These are phyloP conservation scores for Globisporangium okanoganense DNA, from an alignment of 352 stramenopile genomes.

Conservation along the genomic window DNA sequence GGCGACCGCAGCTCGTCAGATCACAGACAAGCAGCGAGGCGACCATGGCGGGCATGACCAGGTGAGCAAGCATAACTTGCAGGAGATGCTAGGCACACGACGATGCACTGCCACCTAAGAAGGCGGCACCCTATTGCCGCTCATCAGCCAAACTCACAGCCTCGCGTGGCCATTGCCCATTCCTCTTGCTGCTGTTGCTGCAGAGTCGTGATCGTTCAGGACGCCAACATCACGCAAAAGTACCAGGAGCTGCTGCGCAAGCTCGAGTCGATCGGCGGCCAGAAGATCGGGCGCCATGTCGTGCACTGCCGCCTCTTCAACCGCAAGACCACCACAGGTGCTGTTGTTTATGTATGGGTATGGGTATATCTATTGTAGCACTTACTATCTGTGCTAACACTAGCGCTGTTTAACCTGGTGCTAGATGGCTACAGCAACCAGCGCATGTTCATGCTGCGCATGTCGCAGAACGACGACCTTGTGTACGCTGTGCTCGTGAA, in stretches of 20 bases:
- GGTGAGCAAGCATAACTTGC: conserved; percentile 22
- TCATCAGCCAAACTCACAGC: neutral
- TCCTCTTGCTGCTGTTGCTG: neutral
- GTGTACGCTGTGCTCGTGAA: conserved; percentile 84
- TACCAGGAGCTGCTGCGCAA: conserved; percentile 88
- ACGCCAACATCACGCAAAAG: conserved; percentile 78
- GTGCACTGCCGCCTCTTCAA: conserved; percentile 88
- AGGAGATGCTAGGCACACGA: neutral
- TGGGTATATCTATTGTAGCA: neutral
- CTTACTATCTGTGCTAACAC: neutral
- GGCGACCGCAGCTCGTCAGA: too few relatives aligned
- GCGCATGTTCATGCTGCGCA: conserved; percentile 89
- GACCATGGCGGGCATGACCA: conserved; percentile 73
- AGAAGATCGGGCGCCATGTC: conserved; percentile 74
- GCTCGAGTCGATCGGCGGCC: conserved; percentile 73
- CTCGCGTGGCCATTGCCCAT: neutral
- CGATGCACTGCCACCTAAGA: neutral
- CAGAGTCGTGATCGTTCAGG: conserved; percentile 80
- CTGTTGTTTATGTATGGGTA: neutral
- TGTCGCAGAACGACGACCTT: conserved; percentile 85
- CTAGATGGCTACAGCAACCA: conserved; percentile 81
- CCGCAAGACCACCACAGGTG: conserved; percentile 73
- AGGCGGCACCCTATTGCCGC: neutral
- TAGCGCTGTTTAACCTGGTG: neutral
- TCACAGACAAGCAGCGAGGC: conserved; percentile 3